Conservation (phyloP, 2,329 filamentous ascomycete species). For the Ophiostoma ips region DNA sequence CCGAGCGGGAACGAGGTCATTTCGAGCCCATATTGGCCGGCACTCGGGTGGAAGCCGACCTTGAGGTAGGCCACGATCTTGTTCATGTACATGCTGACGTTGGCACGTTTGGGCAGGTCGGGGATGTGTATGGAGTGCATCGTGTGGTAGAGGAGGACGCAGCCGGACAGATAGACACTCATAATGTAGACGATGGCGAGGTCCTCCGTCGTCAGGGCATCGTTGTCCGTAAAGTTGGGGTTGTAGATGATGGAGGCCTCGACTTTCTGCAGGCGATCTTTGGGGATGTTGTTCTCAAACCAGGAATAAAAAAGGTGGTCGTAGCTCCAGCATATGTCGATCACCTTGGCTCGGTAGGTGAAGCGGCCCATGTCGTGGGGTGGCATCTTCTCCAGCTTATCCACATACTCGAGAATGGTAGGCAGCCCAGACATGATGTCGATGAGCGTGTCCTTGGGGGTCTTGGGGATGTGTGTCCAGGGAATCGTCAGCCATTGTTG, state of each 20-base stretch:
- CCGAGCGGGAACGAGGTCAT: constrained; percentile 13
- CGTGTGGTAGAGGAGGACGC: constrained; percentile 13
- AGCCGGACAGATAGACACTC: constrained; percentile 11
- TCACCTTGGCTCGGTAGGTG: not conserved
- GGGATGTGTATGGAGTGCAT: constrained; percentile 8
- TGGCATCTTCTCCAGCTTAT: constrained; percentile 5
- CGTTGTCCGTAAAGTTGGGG: not conserved
- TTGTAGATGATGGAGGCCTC: not conserved
- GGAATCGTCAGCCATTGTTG: constrained; percentile 14
- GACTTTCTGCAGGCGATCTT: constrained; percentile 3
- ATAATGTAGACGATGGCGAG: constrained; percentile 13
- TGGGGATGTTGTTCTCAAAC: constrained; percentile 9
- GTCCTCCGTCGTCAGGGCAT: constrained; percentile 10
- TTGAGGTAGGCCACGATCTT: constrained; percentile 10
- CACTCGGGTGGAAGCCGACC: constrained; percentile 13
- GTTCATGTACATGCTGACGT: constrained; percentile 8
- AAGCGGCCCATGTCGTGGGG: not conserved
- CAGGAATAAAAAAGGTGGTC: constrained; percentile 11
- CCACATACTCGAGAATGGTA: constrained; percentile 12
- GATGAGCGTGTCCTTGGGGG: constrained; percentile 12
- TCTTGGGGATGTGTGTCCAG: constrained; percentile 12
- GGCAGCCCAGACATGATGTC: constrained; percentile 14
- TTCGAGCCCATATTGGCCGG: constrained; percentile 13
- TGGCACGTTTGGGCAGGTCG: constrained; percentile 7
- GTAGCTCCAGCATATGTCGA: constrained; percentile 6